Evolutionary conservation across 2,329 filamentous ascomycete species (phyloP).

Genomic region (Arachnopeziza araneosa): DNA sequence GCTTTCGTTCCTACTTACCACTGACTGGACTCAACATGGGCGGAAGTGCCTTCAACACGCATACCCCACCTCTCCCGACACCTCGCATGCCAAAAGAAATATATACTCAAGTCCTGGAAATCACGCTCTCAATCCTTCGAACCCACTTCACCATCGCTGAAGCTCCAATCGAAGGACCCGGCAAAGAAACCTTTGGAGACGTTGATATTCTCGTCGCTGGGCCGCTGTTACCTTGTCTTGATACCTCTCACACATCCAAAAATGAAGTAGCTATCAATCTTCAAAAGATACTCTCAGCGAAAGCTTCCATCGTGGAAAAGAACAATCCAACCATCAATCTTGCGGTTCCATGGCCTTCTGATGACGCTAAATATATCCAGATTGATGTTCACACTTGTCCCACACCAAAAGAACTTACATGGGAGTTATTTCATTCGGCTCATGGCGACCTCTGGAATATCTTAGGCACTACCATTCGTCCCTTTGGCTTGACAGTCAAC

Average conservation of each 20-base stretch:
- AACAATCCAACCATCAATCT: conserved; percentile 37
- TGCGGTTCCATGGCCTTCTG: conserved; percentile 50
- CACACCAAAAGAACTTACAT: conserved; percentile 41
- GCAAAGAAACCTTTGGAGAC: conserved; percentile 64
- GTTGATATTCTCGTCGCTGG: conserved; percentile 61
- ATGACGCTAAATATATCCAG: conserved; percentile 48
- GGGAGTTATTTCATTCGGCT: conserved; percentile 61
- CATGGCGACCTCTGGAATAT: conserved; percentile 70
- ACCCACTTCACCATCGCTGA: conserved; percentile 49
- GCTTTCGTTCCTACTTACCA: not conserved
- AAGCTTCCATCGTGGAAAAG: conserved; percentile 30
- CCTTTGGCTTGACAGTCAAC: conserved; percentile 60
- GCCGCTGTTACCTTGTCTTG: conserved; percentile 17
- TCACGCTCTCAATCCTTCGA: conserved; percentile 42
- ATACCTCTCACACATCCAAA: not conserved
- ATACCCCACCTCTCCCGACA: conserved; percentile 44
- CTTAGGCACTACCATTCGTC: conserved; percentile 57
- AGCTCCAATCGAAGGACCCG: conserved; percentile 62
- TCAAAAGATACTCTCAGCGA: conserved; percentile 41
- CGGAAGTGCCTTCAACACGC: conserved; percentile 52
- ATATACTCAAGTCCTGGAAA: conserved; percentile 47
- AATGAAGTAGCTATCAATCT: conserved; percentile 29
- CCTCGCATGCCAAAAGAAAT: conserved; percentile 58
- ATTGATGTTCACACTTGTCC: conserved; percentile 59
- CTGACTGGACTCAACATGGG: conserved; percentile 47